Evolutionary conservation across 345 rosid genomes (phyloP).

Genomic region (Camelina neglecta): DNA sequence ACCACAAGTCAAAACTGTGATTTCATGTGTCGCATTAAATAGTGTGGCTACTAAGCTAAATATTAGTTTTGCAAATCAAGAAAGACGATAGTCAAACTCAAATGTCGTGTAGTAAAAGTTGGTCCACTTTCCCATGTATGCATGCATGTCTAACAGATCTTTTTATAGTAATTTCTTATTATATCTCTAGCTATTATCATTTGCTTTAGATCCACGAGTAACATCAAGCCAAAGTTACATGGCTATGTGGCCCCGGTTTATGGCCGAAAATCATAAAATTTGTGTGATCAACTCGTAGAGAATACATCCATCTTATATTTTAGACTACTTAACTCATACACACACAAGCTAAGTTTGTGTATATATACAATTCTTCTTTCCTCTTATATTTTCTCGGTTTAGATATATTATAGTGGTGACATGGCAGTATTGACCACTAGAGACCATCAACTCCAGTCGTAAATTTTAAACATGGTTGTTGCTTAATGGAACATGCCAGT

Average conservation of each 20-base stretch:
- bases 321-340: background rate
- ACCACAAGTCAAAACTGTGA: background rate
- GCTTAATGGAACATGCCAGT: background rate
- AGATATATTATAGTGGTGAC: background rate
- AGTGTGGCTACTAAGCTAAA: constrained; percentile 15
- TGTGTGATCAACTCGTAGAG: background rate
- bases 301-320: background rate
- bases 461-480: background rate
- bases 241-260: constrained; percentile 15
- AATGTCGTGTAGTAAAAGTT: constrained; percentile 29
- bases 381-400: background rate
- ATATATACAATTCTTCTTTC: background rate
- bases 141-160: constrained; percentile 6
- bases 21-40: constrained; percentile 11
- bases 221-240: constrained; percentile 16
- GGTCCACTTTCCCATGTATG: constrained; percentile 33
- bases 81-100: constrained; percentile 14
- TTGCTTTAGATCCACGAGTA: constrained; percentile 2
- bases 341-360: background rate
- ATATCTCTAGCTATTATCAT: background rate
- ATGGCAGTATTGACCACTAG: background rate
- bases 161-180: background rate
- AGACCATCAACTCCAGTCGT: background rate
- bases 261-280: background rate
- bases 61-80: constrained; percentile 5